A percentile compares a stretch with the other conserved stretches of the same genome.
Conservation (phyloP, 768 basidiomycete species). For the Termitomyces sp. region DNA sequence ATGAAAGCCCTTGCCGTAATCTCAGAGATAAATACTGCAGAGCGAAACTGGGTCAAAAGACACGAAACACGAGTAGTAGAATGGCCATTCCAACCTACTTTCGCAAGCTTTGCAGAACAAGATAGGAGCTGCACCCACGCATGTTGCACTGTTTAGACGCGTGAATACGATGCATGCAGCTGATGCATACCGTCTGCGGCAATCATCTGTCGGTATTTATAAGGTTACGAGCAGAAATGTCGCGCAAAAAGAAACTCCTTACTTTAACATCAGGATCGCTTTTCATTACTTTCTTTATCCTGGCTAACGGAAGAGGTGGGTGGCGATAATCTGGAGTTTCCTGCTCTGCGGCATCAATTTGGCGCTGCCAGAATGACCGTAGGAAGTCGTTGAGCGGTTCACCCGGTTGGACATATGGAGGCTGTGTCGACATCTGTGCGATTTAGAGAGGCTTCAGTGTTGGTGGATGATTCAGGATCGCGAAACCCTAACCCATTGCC, state of each 20-base stretch:
- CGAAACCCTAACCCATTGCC: constrained; percentile 1
- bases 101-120: constrained; percentile 98
- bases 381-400: constrained; percentile 86
- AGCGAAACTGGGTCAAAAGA: background rate
- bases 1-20: constrained; percentile 95
- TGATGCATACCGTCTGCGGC: constrained; percentile 77
- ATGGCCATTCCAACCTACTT: constrained; percentile 50
- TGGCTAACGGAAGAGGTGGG: constrained; percentile 84
- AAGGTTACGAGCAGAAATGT: constrained; percentile 1
- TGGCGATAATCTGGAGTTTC: constrained; percentile 87
- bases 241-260: constrained; percentile 19
- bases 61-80: background rate
- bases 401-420: constrained; percentile 77
- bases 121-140: constrained; percentile 65
- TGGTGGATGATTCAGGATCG: background rate
- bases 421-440: constrained; percentile 36
- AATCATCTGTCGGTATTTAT: constrained; percentile 69
- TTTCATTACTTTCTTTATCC: constrained; percentile 99
- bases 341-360: constrained; percentile 80
- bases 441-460: constrained; percentile 23
- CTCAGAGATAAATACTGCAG: constrained; percentile 90
- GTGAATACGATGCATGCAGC: constrained; percentile 11
- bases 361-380: constrained; percentile 85
- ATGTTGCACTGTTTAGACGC: constrained; percentile 10
- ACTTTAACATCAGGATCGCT: constrained; percentile 97